A percentile compares a stretch with the other conserved stretches of the same genome.
Conservation (phyloP, 176 grass and related monocot species). For the Leersia perrieri region DNA sequence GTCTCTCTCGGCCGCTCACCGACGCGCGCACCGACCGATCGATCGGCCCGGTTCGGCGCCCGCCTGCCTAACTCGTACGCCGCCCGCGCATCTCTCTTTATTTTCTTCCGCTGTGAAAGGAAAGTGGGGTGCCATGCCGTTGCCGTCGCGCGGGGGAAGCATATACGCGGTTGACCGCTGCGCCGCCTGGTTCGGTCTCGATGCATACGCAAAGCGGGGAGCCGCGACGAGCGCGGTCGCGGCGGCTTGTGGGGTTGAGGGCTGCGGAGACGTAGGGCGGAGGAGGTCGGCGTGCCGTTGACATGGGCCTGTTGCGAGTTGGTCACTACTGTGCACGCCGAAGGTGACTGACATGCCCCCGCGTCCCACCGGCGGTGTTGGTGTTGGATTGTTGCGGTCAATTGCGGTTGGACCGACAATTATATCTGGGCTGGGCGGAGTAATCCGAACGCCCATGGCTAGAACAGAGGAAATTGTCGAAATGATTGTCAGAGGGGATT, state of each 20-base stretch:
- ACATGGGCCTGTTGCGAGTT: not conserved
- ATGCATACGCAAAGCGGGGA: not conserved
- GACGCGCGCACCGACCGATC: not conserved
- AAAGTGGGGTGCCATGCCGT: not conserved
- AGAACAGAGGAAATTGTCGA: too few species aligned
- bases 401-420: not conserved
- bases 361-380: not conserved
- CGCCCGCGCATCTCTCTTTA: too few species aligned
- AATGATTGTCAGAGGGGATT: too few species aligned
- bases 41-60: not conserved
- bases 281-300: constrained; percentile 20
- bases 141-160: not conserved
- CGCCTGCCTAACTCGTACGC: not conserved
- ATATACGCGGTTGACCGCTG: constrained; percentile 5
- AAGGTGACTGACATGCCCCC: not conserved
- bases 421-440: too few species aligned
- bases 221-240: not conserved
- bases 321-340: not conserved
- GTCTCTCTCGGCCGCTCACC: not conserved
- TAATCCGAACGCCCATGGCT: too few species aligned
- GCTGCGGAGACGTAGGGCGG: not conserved
- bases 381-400: not conserved
- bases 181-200: not conserved
- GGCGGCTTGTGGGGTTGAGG: too few species aligned
- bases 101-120: not conserved